Evolutionary conservation across 2,329 filamentous ascomycete genomes (phyloP), one percentile per base, ranked within the genome.

Genomic region (Microdochium trichocladiopsis): DNA sequence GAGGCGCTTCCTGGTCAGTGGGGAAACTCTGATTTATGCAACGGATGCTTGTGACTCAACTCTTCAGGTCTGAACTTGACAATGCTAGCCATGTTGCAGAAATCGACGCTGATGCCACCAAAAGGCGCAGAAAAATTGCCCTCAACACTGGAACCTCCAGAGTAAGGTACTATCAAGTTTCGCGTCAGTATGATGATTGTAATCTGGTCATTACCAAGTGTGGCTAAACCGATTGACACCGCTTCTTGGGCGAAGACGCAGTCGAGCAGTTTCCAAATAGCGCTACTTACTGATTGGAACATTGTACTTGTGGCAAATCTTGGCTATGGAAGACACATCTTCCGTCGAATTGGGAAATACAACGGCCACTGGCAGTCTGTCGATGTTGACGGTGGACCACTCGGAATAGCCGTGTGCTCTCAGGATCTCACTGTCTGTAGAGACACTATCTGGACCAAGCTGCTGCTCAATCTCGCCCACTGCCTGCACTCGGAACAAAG

Each of bases 71-170:
- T 82, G 23, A 89, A 71, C 0, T 76, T 75, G 14, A 90, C 52
- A 16, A 90, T 76, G 51, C 77, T 72, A 61, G 88, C 78, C 87
- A 90, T 90, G 55, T 72, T 71, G 0, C 76, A 74, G 53, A 90
- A 84, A 61, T 90, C 86, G 48, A 90, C 80, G 60, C 83, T 86
- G 58, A 90, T 77, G 0, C 86, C 87, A 1, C 83, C 82, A 57
- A 78, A 75, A 0, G 85, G 84, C 4, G 84, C 80, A 1, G 83
- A 81, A 62, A 87, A 87, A 61, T 87, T 87, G 41, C 82, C 87
- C 63, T 90, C 87, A 0, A 90, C 71, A 57, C 80, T 87, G 0
- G 84, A 84, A 11, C 88, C 88, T 4, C 88, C 89, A 2, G 84
- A 87, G 62, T 87, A 91, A 1, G 84, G 83, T 1, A 87, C 88